These are phyloP conservation scores for Ocimum tenuiflorum DNA, from an alignment of 257 asterid species.

Conservation along the genomic window DNA sequence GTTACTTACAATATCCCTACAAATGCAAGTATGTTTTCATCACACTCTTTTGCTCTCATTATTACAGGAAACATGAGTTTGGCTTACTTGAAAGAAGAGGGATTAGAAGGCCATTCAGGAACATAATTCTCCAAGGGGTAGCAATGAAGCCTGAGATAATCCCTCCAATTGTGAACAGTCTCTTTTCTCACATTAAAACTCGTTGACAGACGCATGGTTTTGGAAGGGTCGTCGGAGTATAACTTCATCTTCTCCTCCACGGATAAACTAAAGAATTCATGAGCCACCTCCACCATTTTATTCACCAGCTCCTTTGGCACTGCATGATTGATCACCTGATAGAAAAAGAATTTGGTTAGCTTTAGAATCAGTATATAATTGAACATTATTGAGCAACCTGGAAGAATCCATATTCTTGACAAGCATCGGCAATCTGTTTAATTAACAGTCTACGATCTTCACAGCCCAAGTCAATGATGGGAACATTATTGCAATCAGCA, in stretches of 20 bases:
- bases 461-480: conserved; percentile 40
- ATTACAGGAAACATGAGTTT: neutral
- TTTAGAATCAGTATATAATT: neutral
- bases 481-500: conserved; percentile 29
- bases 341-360: no score
- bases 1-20: conserved; percentile 40
- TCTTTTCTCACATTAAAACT: conserved; percentile 56
- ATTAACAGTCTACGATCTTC: conserved; percentile 21
- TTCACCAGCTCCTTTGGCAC: conserved; percentile 29
- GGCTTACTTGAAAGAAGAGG: conserved; percentile 44
- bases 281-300: conserved; percentile 30
- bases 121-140: conserved; percentile 49
- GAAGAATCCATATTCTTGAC: conserved; percentile 44
- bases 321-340: conserved; percentile 52
- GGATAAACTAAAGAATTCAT: conserved; percentile 42
- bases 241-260: conserved; percentile 56
- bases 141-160: conserved; percentile 54
- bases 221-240: conserved; percentile 53
- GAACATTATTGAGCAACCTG: conserved; percentile 34
- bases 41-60: neutral
- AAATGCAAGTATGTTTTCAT: neutral
- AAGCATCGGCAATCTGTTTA: conserved; percentile 41
- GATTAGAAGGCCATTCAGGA: conserved; percentile 56
- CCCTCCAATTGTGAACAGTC: conserved; percentile 57
- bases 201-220: conserved; percentile 44